Base-by-base conservation (phyloP, 2,329 filamentous ascomycete genomes). In the Dothistroma septosporum region DNA sequence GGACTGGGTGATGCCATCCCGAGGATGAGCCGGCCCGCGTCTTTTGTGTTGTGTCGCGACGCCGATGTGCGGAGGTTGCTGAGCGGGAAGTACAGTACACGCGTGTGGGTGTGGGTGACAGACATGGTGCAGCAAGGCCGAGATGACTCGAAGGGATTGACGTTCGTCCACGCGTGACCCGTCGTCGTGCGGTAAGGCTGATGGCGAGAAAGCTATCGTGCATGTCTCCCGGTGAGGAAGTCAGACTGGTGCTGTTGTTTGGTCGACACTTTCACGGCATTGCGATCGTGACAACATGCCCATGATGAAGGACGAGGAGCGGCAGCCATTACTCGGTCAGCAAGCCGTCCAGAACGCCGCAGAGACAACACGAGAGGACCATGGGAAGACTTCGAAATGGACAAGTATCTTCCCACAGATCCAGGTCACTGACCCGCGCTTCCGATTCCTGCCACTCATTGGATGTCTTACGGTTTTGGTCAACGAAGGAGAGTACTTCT, bases 401-500 rank as follows among this genome's bases (percentile, higher is more conserved):
- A 28, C 12, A 11, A 50, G 37, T 21, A 28, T 54, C 9, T 22
- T 59, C 8, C 57, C 57, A 5, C 21, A 59, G 14, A 54, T 59
- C 16, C 31, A 54, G 3, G 57, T 59, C 22, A 55, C 35, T 2
- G 50, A 59, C 10, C 50, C 57, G 10, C 57, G 57, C 28, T 59
- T 53, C 24, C 57, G 57, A 16, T 59, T 54, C 28, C 35, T 59
- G 19, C 57, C 57, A 46, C 49, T 59, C 8, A 19, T 59, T 9
- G 57, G 57, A 33, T 59, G 57, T 28, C 32, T 59, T 8, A 50
- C 53, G 14, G 50, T 59, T 6, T 50, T 59, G 49, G 50, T 59
- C 50, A 59, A 59, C 37, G 57, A 59, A 21, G 57, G 49, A 47
- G 57, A 59, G 48, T 59, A 59, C 57, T 59, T 22, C 41, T 59